Conservation (phyloP, 164 flowering plant genomes). For the Protea cynaroides region DNA sequence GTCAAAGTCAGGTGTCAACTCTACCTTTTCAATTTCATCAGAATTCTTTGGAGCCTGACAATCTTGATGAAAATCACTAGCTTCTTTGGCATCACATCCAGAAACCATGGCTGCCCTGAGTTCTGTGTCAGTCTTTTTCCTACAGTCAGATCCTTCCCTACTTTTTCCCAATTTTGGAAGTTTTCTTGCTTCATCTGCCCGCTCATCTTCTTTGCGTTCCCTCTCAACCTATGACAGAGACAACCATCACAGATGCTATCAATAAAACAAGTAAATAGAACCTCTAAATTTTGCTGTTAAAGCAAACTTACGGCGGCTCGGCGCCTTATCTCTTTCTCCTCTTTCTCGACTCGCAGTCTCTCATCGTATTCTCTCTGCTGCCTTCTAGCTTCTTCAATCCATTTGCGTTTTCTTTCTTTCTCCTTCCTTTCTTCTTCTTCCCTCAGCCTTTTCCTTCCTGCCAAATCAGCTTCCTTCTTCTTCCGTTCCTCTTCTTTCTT, state of each 20-base stretch:
- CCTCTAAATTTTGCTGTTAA: no score
- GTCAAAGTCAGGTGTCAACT: neutral
- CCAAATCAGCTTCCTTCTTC: slow-evolving; percentile 67
- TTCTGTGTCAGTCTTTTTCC: no score
- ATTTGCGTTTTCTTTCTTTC: slow-evolving; percentile 61
- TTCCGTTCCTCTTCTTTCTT: slow-evolving; percentile 59
- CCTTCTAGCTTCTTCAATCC: slow-evolving; percentile 42
- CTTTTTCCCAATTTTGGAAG: no score
- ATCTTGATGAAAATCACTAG: slow-evolving; percentile 17
- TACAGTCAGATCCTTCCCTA: no score
- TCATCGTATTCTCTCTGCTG: slow-evolving; percentile 42
- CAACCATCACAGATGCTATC: no score
- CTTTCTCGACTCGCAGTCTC: slow-evolving; percentile 40
- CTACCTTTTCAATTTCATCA: slow-evolving; percentile 33
- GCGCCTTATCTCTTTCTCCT: slow-evolving; percentile 29
- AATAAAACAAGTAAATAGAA: no score
- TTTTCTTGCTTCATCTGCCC: no score
- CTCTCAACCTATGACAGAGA: no score
- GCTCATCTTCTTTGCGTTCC: no score
- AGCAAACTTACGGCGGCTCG: slow-evolving; percentile 28
- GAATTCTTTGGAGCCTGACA: slow-evolving; percentile 10
- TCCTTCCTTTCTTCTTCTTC: slow-evolving; percentile 75
- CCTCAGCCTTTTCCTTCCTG: slow-evolving; percentile 62
- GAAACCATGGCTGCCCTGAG: neutral
- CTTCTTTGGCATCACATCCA: slow-evolving; percentile 13